Conservation (phyloP, 2,329 filamentous ascomycete species). For the Aciculosporium take region DNA sequence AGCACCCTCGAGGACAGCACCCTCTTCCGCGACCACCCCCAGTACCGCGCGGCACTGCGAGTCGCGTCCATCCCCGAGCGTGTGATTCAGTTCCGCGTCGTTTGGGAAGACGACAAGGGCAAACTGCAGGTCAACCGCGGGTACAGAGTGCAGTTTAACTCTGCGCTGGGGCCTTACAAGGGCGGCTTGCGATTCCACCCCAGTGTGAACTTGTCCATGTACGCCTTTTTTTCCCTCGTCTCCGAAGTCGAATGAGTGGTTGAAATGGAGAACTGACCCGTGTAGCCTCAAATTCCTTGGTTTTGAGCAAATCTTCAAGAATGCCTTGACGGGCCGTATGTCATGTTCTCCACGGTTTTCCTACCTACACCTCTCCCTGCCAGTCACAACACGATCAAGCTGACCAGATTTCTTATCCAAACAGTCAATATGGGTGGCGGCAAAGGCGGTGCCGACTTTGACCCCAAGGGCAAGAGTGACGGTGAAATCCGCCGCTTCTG, state of each 20-base stretch:
- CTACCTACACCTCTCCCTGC: neutral
- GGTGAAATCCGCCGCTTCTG: constrained; percentile 97
- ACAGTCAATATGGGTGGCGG: constrained; percentile 73
- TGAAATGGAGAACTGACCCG: no score
- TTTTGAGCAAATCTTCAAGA: constrained; percentile 99
- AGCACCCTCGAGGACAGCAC: constrained; percentile 88
- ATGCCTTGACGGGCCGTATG: constrained; percentile 87
- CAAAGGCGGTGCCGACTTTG: constrained; percentile 96
- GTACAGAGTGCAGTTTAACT: constrained; percentile 98
- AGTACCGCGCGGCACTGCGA: constrained; percentile 82
- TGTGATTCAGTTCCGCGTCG: constrained; percentile 90
- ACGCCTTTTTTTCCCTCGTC: constrained; percentile 9
- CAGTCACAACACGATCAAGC: neutral
- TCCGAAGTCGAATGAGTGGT: no score
- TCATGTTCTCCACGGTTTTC: constrained; percentile 12
- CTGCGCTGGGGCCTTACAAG: constrained; percentile 93
- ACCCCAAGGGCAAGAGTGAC: constrained; percentile 97
- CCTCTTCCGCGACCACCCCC: constrained; percentile 86
- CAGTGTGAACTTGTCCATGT: constrained; percentile 61
- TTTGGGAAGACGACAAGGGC: constrained; percentile 92
- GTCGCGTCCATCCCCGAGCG: constrained; percentile 88
- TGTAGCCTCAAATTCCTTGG: constrained; percentile 80
- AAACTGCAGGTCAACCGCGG: constrained; percentile 83
- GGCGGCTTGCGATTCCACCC: constrained; percentile 93
- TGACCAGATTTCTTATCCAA: neutral